Evolutionary conservation across 1,139 yeast genomes (phyloP).

Genomic region (Lodderomyces oxycetoniae): DNA sequence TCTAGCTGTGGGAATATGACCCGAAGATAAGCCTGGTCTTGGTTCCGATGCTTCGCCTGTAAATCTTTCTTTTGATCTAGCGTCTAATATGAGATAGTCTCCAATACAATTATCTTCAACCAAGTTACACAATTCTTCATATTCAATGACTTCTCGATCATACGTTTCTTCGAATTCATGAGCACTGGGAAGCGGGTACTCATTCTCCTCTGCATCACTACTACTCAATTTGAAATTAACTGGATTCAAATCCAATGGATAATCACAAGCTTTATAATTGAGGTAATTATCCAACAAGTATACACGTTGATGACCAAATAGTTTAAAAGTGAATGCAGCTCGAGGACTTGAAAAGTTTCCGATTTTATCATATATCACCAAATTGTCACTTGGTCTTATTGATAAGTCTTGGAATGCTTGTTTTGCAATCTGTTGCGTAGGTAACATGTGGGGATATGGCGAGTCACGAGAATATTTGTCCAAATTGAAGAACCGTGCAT

Average conservation of each 20-base stretch:
- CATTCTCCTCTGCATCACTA: not conserved
- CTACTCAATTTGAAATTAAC: too few relatives aligned
- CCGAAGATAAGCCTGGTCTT: constrained; percentile 78
- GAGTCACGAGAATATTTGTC: constrained; percentile 59
- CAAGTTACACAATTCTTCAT: constrained; percentile 57
- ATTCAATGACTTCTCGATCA: constrained; percentile 51
- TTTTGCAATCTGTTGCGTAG: constrained; percentile 53
- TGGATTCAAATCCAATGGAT: constrained; percentile 19
- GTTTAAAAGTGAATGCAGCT: constrained; percentile 81
- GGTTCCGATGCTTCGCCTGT: constrained; percentile 83
- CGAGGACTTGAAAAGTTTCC: constrained; percentile 88
- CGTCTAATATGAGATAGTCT: constrained; percentile 65
- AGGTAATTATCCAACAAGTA: constrained; percentile 66
- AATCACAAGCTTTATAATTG: constrained; percentile 34
- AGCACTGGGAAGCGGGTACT: constrained; percentile 10
- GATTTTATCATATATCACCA: constrained; percentile 80
- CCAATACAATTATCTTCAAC: constrained; percentile 46
- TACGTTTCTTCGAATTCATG: constrained; percentile 26
- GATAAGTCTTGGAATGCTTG: constrained; percentile 47
- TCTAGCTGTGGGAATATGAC: constrained; percentile 79
- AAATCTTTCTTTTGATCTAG: constrained; percentile 71
- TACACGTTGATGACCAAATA: constrained; percentile 70
- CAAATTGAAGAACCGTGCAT: constrained; percentile 69
- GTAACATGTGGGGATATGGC: constrained; percentile 87
- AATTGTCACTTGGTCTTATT: constrained; percentile 43